Evolutionary conservation across 305 asterid genomes (phyloP), one percentile per base, ranked within the genome.

Genomic region (Fraxinus latifolia): DNA sequence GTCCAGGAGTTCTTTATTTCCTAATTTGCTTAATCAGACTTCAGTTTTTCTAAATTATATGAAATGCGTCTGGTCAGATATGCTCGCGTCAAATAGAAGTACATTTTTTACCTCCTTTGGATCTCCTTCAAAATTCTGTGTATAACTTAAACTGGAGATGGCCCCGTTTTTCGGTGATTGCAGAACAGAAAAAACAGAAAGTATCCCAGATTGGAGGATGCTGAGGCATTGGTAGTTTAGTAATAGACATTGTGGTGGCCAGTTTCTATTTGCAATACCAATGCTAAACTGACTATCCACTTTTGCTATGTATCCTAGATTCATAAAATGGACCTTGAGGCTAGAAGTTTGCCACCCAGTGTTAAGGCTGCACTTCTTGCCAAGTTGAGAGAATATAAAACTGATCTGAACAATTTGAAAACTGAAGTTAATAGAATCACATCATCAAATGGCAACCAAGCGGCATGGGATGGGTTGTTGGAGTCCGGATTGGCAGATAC

Each of bases 351-450:
- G 78, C 88, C 82, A 25, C 84, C 84, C 37, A 85, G 42, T 83
- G 70, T 77, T 23, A 87, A 85, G 76, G 86, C 90, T 39, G 44
- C 71, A 6, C 87, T 87, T 77, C 85, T 87, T 72, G 17, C 62
- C 47, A 92, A 92, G 85, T 82, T 91, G 85, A 89, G 93, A 84
- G 95, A 91, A 79, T 89, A 91, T 86, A 92, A 89, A 83, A 85
- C 86, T 33, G 93, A 92, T 84, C 86, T 92, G 83, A 92, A 88
- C 86, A 89, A 88, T 77, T 84, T 92, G 90, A 92, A 91, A 85
- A 76, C 83, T 0, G 97, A 90, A 85, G 83, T 92, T 55, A 92
- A 92, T 89, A 88, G 92, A 89, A 84, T 91, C 84, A 82, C 89
- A 76, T 84, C 89, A 25, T 78, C 87, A 58, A 84, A 83, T 89